Conservation (phyloP, 1,284 basidiomycete species). For the Ceratobasidium sp. region DNA sequence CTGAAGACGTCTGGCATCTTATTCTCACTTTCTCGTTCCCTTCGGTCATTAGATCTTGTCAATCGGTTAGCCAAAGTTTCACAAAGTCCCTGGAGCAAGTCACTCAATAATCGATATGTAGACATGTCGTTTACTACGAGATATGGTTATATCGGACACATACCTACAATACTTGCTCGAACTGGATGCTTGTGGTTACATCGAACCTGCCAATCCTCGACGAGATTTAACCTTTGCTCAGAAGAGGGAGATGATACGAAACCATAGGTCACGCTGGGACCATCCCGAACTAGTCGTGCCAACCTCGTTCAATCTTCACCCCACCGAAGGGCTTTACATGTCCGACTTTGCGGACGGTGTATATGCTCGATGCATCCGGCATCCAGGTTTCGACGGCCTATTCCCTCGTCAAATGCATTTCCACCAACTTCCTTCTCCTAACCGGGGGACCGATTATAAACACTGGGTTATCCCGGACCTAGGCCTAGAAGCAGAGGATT, state of each 20-base stretch:
- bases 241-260: background rate
- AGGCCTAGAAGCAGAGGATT: slow-evolving; percentile 32
- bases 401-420: slow-evolving; percentile 23
- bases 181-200: slow-evolving; percentile 23
- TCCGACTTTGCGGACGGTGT: slow-evolving; percentile 34
- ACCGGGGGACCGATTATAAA: slow-evolving; percentile 23
- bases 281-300: background rate
- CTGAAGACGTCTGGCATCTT: too few relatives aligned
- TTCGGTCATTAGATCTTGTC: too few relatives aligned
- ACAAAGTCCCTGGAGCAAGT: too few relatives aligned
- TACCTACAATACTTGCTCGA: slow-evolving; percentile 33
- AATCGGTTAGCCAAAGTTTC: too few relatives aligned
- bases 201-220: slow-evolving; percentile 10
- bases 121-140: slow-evolving; percentile 19
- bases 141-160: slow-evolving; percentile 3
- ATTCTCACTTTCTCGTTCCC: too few relatives aligned
- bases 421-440: slow-evolving; percentile 29
- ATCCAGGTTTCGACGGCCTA: background rate
- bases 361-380: slow-evolving; percentile 30
- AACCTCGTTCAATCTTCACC: background rate
- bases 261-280: slow-evolving; percentile 8
- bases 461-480: slow-evolving; percentile 23
- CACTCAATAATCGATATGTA: too few relatives aligned
- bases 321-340: background rate
- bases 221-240: slow-evolving; percentile 3